Evolutionary conservation across 495 filamentous ascomycete genomes (phyloP), one percentile per base, ranked within the genome.

Genomic region (Penicillium mononematosum): DNA sequence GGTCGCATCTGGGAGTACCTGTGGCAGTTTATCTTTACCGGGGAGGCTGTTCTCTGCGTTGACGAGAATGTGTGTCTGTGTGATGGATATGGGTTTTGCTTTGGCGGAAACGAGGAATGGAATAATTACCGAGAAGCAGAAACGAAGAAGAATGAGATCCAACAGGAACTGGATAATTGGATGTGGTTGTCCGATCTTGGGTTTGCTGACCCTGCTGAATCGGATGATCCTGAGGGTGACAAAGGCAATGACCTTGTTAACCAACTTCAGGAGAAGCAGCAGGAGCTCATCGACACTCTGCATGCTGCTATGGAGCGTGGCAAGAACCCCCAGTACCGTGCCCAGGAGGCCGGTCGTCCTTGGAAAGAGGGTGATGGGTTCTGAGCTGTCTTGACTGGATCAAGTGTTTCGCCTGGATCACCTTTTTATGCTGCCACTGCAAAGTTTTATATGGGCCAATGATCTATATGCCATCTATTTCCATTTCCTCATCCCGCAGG

Each of bases 51-150:
- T 9, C 67, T 80, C 41, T 92, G 89, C 63, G 85, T 87, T 12
- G 73, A 73, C 20, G 82, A 87, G 70, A 80, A 85, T 62, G 70
- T 86, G 0, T 93, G 89, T 68, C 88, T 90, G 52, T 93, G 89
- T 65, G 86, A 90, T 56, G 87, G 83, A 17, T 93, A 85, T 49
- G 88, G 89, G 1, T 74, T 86, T n/a, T 93, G 89, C 62, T 93
- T 92, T 61, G 88, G 84, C 5, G 79, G 81, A 1, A 75, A 81
- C 19, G 70, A 75, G 0, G 68, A 80, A 53, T 88, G 78, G 43
- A 63, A 78, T 9, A 61, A 65, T 0, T 90, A 75, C 56, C 69
- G 78, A 16, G 69, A 73, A 27, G 49, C 77, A 34, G 67, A 75
- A 34, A 60, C 68, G 7, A 59, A 75, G 55, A 74, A 74, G 46